phyloP scores from a whole-genome alignment of 352 stramenopile genomes.

The Phytophthora tubulina region DNA sequence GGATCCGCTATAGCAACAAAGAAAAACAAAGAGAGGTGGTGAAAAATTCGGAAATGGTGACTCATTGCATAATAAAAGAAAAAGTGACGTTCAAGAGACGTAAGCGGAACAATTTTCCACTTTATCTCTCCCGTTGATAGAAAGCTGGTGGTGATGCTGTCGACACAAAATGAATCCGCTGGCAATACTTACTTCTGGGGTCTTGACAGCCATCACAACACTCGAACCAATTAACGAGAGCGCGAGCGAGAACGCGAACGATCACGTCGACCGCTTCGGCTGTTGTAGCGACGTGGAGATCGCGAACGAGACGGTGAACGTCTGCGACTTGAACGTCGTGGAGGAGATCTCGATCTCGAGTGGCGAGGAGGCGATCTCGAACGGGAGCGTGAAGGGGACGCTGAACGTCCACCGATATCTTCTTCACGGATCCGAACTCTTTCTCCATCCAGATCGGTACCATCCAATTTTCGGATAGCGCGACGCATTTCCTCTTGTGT shows the following conservation, averaged over 20 bases:
- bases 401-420: conserved; percentile 12
- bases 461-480: conserved; percentile 65
- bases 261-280: conserved; percentile 33
- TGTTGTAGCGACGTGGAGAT: conserved; percentile 38
- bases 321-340: conserved; percentile 39
- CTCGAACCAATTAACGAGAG: conserved; percentile 35
- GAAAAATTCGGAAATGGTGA: conserved; percentile 9
- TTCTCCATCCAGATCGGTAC: conserved; percentile 56
- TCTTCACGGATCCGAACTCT: conserved; percentile 56
- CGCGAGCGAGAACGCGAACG: conserved; percentile 31
- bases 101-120: neutral
- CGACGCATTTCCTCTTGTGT: conserved; percentile 65
- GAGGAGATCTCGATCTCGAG: conserved; percentile 36
- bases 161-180: conserved; percentile 24
- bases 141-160: conserved; percentile 1
- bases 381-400: conserved; percentile 30
- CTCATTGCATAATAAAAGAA: conserved; percentile 23
- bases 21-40: conserved; percentile 12
- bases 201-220: conserved; percentile 21
- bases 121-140: conserved; percentile 13
- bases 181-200: conserved; percentile 1
- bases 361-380: conserved; percentile 30
- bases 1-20: conserved; percentile 17
- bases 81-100: conserved; percentile 14
- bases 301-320: conserved; percentile 48